A percentile compares a stretch with the other conserved stretches of the same genome.
Evolutionary conservation across 2,329 filamentous ascomycete species (phyloP).

Genomic region (Ophiostoma novo-ulmi): DNA sequence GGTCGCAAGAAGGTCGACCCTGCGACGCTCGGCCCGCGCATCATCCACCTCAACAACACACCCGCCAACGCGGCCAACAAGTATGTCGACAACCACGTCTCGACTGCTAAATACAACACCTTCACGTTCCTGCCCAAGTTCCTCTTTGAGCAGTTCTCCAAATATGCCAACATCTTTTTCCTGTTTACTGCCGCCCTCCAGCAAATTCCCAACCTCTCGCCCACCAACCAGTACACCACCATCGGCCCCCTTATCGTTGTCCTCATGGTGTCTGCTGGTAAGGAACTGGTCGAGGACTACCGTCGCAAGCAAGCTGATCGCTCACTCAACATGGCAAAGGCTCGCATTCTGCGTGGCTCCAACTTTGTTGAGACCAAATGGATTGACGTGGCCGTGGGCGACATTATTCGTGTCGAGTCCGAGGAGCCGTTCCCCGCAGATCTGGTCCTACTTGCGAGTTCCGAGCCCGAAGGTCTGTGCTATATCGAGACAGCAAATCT

Average conservation of each 20-base stretch:
- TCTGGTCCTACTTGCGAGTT: conserved; percentile 84
- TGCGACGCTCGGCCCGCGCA: conserved; percentile 80
- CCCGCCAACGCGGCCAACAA: conserved; percentile 85
- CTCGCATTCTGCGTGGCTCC: conserved; percentile 75
- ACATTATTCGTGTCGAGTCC: conserved; percentile 87
- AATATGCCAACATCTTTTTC: conserved; percentile 99
- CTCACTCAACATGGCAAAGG: conserved; percentile 80
- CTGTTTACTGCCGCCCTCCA: conserved; percentile 91
- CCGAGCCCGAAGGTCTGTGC: conserved; percentile 93
- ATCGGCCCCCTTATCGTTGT: conserved; percentile 91
- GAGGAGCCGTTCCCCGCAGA: conserved; percentile 95
- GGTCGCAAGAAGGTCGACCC: conserved; percentile 80
- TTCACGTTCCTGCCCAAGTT: conserved; percentile 95
- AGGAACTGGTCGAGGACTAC: conserved; percentile 91
- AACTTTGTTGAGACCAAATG: conserved; percentile 83
- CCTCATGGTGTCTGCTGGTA: conserved; percentile 87
- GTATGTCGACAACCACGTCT: conserved; percentile 94
- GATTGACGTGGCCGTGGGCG: conserved; percentile 89
- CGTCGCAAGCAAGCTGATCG: conserved; percentile 82
- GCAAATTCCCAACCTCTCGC: conserved; percentile 90
- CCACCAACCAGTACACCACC: conserved; percentile 92
- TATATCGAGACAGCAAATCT: conserved; percentile 98
- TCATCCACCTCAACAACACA: conserved; percentile 95
- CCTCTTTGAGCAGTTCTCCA: conserved; percentile 96
- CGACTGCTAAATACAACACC: conserved; percentile 94